Conservation (phyloP, 257 asterid species). For the Asclepias syriaca region DNA sequence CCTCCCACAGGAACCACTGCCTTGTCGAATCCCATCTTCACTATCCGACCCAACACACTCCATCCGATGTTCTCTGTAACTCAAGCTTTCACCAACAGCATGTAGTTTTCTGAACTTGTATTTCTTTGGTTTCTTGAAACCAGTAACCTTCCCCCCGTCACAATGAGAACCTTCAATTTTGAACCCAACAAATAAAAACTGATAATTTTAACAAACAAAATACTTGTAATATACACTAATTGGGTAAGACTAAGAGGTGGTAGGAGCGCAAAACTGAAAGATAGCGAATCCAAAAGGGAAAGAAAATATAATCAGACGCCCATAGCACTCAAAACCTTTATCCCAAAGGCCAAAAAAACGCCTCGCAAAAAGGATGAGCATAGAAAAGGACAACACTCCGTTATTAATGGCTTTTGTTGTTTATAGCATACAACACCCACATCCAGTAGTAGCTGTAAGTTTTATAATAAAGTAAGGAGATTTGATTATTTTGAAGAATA, state of each 20-base stretch:
- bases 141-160: slow-evolving; percentile 4
- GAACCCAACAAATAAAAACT: slow-evolving; percentile 6
- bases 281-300: slow-evolving; percentile 14
- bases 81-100: slow-evolving; percentile 17
- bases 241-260: background rate
- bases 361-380: slow-evolving; percentile 24
- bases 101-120: slow-evolving; percentile 8
- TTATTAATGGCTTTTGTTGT: slow-evolving; percentile 37
- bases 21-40: slow-evolving; percentile 46
- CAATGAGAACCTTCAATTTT: slow-evolving; percentile 10
- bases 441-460: slow-evolving; percentile 19
- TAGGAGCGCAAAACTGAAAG: slow-evolving; percentile 12
- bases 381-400: slow-evolving; percentile 28
- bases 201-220: background rate
- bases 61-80: slow-evolving; percentile 32
- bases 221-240: too few relatives aligned
- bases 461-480: slow-evolving; percentile 21
- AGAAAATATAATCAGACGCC: slow-evolving; percentile 35
- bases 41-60: slow-evolving; percentile 42
- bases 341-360: slow-evolving; percentile 28
- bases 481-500: slow-evolving; percentile 18
- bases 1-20: slow-evolving; percentile 23
- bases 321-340: slow-evolving; percentile 22
- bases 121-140: slow-evolving; percentile 1
- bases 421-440: background rate